These are phyloP conservation scores for Chaetomiaceae sp. DNA, from an alignment of 2,329 filamentous ascomycete species.

Conservation along the genomic window DNA sequence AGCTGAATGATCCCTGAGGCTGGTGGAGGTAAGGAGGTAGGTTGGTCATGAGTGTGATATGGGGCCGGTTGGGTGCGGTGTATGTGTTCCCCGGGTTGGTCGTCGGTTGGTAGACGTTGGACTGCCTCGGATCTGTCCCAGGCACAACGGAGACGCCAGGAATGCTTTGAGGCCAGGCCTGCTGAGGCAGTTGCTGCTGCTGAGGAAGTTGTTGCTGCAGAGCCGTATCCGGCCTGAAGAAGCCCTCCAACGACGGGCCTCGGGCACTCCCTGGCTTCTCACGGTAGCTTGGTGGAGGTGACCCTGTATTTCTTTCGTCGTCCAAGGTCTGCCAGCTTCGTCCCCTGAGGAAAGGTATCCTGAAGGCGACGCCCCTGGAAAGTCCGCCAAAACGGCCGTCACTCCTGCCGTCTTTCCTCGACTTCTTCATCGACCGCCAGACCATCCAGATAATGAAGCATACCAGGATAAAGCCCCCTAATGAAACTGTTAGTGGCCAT, in stretches of 20 bases:
- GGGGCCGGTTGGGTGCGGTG: slow-evolving; percentile 12
- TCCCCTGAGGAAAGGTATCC: slow-evolving; percentile 34
- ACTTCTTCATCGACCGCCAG: slow-evolving; percentile 37
- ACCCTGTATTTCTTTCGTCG: slow-evolving; percentile 17
- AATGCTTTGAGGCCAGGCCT: background rate
- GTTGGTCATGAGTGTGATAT: slow-evolving; percentile 6
- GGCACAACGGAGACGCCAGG: background rate
- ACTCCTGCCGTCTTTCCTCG: slow-evolving; percentile 26
- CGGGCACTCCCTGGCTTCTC: slow-evolving; percentile 18
- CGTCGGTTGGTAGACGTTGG: background rate
- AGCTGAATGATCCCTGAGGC: slow-evolving; percentile 27
- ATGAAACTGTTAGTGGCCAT: slow-evolving; percentile 1
- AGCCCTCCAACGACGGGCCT: slow-evolving; percentile 13
- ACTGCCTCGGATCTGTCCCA: background rate
- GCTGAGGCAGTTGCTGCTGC: background rate
- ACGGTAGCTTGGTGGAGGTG: slow-evolving; percentile 23
- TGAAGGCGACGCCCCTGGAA: slow-evolving; percentile 27
- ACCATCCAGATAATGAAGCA: slow-evolving; percentile 44
- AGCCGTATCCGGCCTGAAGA: slow-evolving; percentile 24
- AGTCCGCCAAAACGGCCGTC: slow-evolving; percentile 15
- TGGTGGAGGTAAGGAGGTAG: slow-evolving; percentile 21
- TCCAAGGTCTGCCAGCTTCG: slow-evolving; percentile 32
- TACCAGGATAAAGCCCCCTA: slow-evolving; percentile 43
- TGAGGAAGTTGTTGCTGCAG: background rate
- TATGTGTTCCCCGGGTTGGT: background rate